Percentiles rank a stretch among this genome's conserved stretches.
Conservation (phyloP, 1,284 basidiomycete species). For the Tilletia horrida region DNA sequence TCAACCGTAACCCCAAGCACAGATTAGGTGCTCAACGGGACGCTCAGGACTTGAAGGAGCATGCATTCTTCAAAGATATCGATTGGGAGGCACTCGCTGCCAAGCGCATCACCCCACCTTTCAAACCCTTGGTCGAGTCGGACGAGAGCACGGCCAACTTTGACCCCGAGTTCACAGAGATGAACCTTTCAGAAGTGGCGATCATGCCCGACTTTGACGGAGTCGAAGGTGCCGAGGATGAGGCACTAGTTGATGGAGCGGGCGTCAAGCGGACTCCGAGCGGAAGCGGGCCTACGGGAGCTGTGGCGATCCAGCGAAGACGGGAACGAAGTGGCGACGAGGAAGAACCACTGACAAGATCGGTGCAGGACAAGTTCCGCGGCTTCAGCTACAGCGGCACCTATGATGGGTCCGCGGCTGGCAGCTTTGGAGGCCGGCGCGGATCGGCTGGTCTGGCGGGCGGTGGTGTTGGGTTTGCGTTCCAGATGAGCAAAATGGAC, state of each 20-base stretch:
- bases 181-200: conserved; percentile 63
- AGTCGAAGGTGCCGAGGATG: conserved; percentile 25
- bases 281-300: conserved; percentile 3
- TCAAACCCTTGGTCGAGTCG: conserved; percentile 95
- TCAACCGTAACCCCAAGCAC: conserved; percentile 96
- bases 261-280: background rate
- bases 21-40: conserved; percentile 87
- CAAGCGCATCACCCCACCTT: conserved; percentile 92
- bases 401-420: conserved; percentile 43
- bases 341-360: conserved; percentile 37
- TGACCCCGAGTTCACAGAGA: conserved; percentile 93
- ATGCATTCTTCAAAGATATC: conserved; percentile 87
- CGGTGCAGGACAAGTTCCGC: conserved; percentile 54
- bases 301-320: conserved; percentile 11
- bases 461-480: conserved; percentile 1
- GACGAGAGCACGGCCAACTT: conserved; percentile 98
- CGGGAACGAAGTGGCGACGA: conserved; percentile 24
- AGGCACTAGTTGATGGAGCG: conserved; percentile 18
- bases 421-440: conserved; percentile 19
- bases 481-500: conserved; percentile 21
- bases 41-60: conserved; percentile 89
- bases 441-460: conserved; percentile 16
- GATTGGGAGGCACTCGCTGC: conserved; percentile 62
- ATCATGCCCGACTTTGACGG: conserved; percentile 46
- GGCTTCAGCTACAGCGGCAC: conserved; percentile 53